A percentile compares a stretch with the other conserved stretches of the same genome.
phyloP scores from a whole-genome alignment of 1,139 yeast species.

The Pichia norvegensis region DNA sequence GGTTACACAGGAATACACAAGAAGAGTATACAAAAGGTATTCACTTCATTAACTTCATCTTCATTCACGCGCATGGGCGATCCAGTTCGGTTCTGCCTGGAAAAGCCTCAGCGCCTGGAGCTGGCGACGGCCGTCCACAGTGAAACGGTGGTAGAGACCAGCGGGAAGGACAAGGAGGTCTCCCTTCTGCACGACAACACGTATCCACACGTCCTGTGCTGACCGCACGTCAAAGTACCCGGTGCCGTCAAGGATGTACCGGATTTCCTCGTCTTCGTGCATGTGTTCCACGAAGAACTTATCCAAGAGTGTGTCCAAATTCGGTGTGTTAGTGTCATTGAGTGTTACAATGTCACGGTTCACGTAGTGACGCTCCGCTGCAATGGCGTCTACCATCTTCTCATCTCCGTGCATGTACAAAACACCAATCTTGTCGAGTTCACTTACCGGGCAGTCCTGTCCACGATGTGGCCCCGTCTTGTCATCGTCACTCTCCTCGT shows the following conservation, averaged over 20 bases:
- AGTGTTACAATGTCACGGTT: slow-evolving; percentile 70
- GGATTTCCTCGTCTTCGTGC: slow-evolving; percentile 95
- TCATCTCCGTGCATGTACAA: slow-evolving; percentile 50
- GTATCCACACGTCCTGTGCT: slow-evolving; percentile 57
- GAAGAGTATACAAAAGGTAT: too few species aligned
- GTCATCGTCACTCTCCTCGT: slow-evolving; percentile 54
- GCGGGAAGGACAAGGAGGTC: slow-evolving; percentile 79
- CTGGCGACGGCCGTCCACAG: slow-evolving; percentile 52
- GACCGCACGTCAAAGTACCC: slow-evolving; percentile 89
- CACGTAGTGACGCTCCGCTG: slow-evolving; percentile 62
- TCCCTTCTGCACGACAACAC: slow-evolving; percentile 53
- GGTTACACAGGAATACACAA: too few species aligned
- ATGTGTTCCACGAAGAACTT: slow-evolving; percentile 79
- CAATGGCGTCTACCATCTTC: slow-evolving; percentile 49
- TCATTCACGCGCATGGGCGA: slow-evolving; percentile 38
- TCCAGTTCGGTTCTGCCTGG: slow-evolving; percentile 95
- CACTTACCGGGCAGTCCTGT: slow-evolving; percentile 36
- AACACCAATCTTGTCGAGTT: slow-evolving; percentile 60
- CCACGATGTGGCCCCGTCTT: slow-evolving; percentile 78
- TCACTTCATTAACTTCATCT: too few species aligned
- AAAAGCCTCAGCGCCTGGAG: slow-evolving; percentile 78
- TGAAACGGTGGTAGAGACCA: slow-evolving; percentile 89
- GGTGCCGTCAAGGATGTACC: slow-evolving; percentile 82
- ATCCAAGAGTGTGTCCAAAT: slow-evolving; percentile 48
- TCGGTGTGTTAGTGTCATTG: slow-evolving; percentile 43